Evolutionary conservation across 495 filamentous ascomycete genomes (phyloP), one percentile per base, ranked within the genome.

Genomic region (Penicillium coprophilum): DNA sequence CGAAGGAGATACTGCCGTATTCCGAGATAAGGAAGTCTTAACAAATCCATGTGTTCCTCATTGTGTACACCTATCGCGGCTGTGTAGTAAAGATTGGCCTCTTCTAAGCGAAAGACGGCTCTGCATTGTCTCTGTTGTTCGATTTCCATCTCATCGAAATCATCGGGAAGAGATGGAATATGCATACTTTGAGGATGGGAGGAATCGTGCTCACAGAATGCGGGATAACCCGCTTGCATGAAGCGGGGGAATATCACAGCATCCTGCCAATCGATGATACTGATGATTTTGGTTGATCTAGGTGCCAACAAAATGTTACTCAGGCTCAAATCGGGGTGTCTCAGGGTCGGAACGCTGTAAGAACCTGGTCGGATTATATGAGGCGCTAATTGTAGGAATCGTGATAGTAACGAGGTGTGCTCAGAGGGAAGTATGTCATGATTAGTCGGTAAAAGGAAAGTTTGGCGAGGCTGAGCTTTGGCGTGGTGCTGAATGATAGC

Each of bases 41-140:
- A 49, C 1, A 52, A 27, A 39, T 64, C 36, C 60, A 68, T 65
- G 24, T 74, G 68, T 55, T 59, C 1, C 0, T 65, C 57, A 58
- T 72, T 74, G 44, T 68, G 55, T 50, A 74, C 10, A 13, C 70
- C 70, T 41, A 66, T 72, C 41, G 64, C 61, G 4, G 71, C 71
- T 59, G 71, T 74, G 52, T 72, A 74, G 50, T 67, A 74, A 21
- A 72, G 68, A 28, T 74, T 74, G 28, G 70, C 64, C 56, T 71
- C 68, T 58, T 71, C 52, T 34, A 69, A 55, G 53, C 71, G 65
- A 55, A 69, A 71, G 5, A 52, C 56, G 40, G 59, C 46, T 46
- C 19, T 72, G 17, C 9, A 43, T 59, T 69, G 45, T 60, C 41
- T 59, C 58, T 72, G 64, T 57, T 72, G 48, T 21, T 69, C 56